These are phyloP conservation scores for Ascochyta lentis DNA, from an alignment of 2,329 filamentous ascomycete species.

Conservation along the genomic window DNA sequence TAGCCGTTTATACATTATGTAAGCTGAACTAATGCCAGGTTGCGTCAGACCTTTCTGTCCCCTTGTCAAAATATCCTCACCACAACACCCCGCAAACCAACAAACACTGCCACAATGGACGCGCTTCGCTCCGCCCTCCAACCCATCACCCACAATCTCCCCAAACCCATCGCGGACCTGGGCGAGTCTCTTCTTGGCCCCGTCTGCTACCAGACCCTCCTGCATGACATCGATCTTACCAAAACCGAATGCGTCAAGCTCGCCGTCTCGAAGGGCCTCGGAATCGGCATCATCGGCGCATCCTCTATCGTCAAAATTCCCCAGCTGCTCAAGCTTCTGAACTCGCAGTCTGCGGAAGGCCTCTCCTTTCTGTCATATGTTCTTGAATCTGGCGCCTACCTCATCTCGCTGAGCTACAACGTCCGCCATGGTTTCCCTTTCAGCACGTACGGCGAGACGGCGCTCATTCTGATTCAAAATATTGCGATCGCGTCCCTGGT, in stretches of 20 bases:
- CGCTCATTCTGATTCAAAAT: slow-evolving; percentile 90
- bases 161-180: slow-evolving; percentile 43
- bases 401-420: slow-evolving; percentile 93
- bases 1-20: slow-evolving; percentile 5
- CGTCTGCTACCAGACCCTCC: slow-evolving; percentile 83
- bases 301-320: slow-evolving; percentile 94
- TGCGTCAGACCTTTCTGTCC: slow-evolving; percentile 9
- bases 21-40: slow-evolving; percentile 16
- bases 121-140: slow-evolving; percentile 52
- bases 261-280: slow-evolving; percentile 88
- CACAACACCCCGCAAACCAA: slow-evolving; percentile 12
- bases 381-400: slow-evolving; percentile 85
- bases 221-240: slow-evolving; percentile 82
- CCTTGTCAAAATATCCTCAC: slow-evolving; percentile 15
- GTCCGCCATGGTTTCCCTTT: slow-evolving; percentile 90
- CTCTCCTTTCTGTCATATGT: slow-evolving; percentile 90
- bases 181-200: slow-evolving; percentile 70
- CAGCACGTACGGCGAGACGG: slow-evolving; percentile 95
- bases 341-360: slow-evolving; percentile 79
- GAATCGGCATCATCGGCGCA: slow-evolving; percentile 90
- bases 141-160: slow-evolving; percentile 56
- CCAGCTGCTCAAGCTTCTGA: slow-evolving; percentile 90
- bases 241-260: slow-evolving; percentile 84
- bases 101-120: slow-evolving; percentile 47
- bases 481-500: slow-evolving; percentile 87